Evolutionary conservation across 164 flowering plant genomes (phyloP), one percentile per base, ranked within the genome.

Genomic region (Hamamelis virginiana): DNA sequence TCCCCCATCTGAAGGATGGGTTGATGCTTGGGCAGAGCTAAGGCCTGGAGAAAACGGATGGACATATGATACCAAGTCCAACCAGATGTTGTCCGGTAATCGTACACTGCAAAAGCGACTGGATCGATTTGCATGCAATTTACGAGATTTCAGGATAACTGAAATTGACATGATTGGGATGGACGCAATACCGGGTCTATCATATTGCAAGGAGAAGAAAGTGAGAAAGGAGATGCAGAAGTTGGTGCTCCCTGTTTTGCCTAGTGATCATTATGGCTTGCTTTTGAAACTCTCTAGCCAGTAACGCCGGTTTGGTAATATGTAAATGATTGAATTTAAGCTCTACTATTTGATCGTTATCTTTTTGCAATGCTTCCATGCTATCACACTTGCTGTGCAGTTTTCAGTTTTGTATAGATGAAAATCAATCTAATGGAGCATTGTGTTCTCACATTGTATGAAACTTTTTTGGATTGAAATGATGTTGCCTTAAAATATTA

Each of bases 191-290:
- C 91, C 91, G 8, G 95, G 87, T 18, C 53, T 93, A 64, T 72
- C 88, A 8, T 84, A 91, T 67, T 51, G 22, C 58, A 91, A 91
- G 78, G 91, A 91, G 86, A 96, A 92, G 87, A 91, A 80, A 75
- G 84, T 84, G 45, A 86, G 70, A 62, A 77, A 77, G 3, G 88
- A 86, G 63, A 57, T 80, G 19, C 71, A 85, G 79, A 77, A 71
- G 55, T 43, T 93, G 74, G 74, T 69, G 62, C 92, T 93, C 19
- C 99, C 99, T 43, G 97, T 96, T 80, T 79, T 89, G 76, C 99
- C 98, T 1, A 96, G 99, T 69, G 99, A 96, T 82, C 99, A 96
- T 68, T 96, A 79, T 78, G 99, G 98, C 26, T 68, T 96, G 84
- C 88, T 93, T 57, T 74, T 96, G 48, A 91, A 92, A 26, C 73